Evolutionary conservation across 2,329 filamentous ascomycete genomes (phyloP).

Genomic region (Ilyonectria mors-panacis): DNA sequence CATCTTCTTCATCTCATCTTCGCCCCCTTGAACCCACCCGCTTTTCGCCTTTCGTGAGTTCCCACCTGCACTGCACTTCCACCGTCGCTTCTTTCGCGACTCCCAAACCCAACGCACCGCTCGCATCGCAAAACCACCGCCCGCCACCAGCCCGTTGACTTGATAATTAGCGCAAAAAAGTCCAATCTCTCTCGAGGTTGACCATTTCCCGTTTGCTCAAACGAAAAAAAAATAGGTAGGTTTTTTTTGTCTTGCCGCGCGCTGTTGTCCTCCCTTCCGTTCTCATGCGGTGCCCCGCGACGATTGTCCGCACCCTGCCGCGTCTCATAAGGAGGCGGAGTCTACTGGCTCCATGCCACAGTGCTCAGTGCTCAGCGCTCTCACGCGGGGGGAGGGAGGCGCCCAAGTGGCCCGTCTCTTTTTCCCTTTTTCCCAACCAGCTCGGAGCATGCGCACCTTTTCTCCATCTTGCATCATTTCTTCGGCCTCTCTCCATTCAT

Average conservation of each 20-base stretch:
- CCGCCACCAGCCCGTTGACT: slow-evolving; percentile 28
- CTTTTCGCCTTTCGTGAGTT: slow-evolving; percentile 18
- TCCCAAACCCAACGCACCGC: slow-evolving; percentile 21
- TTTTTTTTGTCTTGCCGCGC: slow-evolving; percentile 11
- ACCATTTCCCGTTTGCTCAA: slow-evolving; percentile 8
- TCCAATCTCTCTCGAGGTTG: slow-evolving; percentile 11
- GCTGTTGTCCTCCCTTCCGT: slow-evolving; percentile 3
- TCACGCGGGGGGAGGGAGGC: slow-evolving; percentile 12
- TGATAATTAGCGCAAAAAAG: slow-evolving; percentile 41
- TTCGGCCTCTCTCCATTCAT: slow-evolving; percentile 3
- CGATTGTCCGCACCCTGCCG: slow-evolving; percentile 19
- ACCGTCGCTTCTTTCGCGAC: slow-evolving; percentile 38
- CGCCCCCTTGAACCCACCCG: slow-evolving; percentile 25
- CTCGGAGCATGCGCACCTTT: slow-evolving; percentile 6
- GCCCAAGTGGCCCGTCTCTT: slow-evolving; percentile 21
- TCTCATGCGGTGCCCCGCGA: slow-evolving; percentile 25
- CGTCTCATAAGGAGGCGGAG: slow-evolving; percentile 20
- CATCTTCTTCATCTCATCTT: slow-evolving; percentile 36
- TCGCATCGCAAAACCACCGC: not conserved
- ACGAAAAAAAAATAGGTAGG: slow-evolving; percentile 14
- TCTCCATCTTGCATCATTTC: slow-evolving; percentile 12
- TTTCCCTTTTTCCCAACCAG: slow-evolving; percentile 11
- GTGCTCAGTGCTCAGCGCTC: slow-evolving; percentile 13
- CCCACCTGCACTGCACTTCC: slow-evolving; percentile 26
- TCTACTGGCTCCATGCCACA: slow-evolving; percentile 1